Evolutionary conservation across 192 early-diverging fungal genomes (phyloP).

Genomic region (Backusella circina): DNA sequence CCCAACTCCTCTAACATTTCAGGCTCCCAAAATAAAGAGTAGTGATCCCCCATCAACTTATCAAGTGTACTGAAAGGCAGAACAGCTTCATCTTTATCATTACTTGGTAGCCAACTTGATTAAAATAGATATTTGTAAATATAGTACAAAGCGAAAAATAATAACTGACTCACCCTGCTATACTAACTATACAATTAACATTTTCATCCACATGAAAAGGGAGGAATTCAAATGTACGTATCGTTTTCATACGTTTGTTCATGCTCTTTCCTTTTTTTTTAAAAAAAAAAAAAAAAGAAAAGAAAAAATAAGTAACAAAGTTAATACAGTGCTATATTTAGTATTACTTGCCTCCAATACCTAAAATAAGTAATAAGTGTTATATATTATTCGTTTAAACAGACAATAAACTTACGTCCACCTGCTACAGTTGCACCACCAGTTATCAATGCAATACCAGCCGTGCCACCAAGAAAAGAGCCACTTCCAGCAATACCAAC

Average conservation of each 20-base stretch:
- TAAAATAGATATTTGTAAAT: slow-evolving; percentile 21
- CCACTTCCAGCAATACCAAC: slow-evolving; percentile 79
- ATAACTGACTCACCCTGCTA: slow-evolving; percentile 76
- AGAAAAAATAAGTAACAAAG: no score
- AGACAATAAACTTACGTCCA: slow-evolving; percentile 31
- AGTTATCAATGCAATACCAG: slow-evolving; percentile 88
- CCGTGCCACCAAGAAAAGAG: slow-evolving; percentile 73
- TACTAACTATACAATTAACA: slow-evolving; percentile 72
- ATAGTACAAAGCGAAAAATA: not conserved
- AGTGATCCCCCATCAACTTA: slow-evolving; percentile 80
- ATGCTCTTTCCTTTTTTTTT: slow-evolving; percentile 62
- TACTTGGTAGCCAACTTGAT: slow-evolving; percentile 23
- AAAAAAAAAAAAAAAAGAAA: not conserved
- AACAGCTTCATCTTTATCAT: slow-evolving; percentile 67
- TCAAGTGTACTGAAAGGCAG: slow-evolving; percentile 83
- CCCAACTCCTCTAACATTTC: slow-evolving; percentile 80
- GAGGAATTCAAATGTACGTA: slow-evolving; percentile 83
- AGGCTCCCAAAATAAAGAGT: slow-evolving; percentile 89
- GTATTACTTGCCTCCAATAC: slow-evolving; percentile 40
- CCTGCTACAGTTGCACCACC: slow-evolving; percentile 86
- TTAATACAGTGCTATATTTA: no score
- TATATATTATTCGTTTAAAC: not conserved
- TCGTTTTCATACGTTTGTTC: slow-evolving; percentile 79
- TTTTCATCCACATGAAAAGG: slow-evolving; percentile 56
- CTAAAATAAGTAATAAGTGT: slow-evolving; percentile 19